Evolutionary conservation across 176 grass and related monocot genomes (phyloP).

Genomic region (barley (Hordeum vulgare)): DNA sequence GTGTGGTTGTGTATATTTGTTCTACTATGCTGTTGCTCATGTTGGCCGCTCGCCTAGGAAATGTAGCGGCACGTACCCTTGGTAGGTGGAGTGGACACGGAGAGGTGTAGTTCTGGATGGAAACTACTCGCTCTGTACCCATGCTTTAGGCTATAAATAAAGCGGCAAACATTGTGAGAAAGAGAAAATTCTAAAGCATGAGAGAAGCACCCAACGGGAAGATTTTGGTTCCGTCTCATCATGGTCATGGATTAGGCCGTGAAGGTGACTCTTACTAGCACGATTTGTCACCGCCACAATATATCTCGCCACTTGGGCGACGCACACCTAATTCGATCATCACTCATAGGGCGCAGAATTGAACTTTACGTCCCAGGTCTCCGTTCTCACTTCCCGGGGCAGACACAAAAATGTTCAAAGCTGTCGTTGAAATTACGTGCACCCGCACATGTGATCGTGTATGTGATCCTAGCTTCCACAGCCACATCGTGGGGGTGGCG

Average conservation of each 20-base stretch:
- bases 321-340: neutral
- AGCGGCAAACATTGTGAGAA: no score
- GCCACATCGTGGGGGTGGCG: neutral
- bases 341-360: neutral
- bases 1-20: no score
- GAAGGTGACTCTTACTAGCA: neutral
- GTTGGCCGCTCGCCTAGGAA: no score
- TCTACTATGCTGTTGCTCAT: no score
- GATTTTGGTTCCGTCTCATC: neutral
- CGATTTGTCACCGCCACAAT: neutral
- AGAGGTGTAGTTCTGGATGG: no score
- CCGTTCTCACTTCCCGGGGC: neutral
- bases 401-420: neutral
- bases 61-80: no score
- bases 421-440: neutral
- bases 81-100: no score
- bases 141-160: no score
- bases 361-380: neutral
- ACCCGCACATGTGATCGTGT: neutral
- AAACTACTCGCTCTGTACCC: no score
- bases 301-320: neutral
- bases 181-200: no score
- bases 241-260: neutral
- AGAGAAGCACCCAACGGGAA: neutral
- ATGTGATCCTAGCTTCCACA: neutral